A percentile compares a stretch with the other conserved stretches of the same genome.
phyloP scores from a whole-genome alignment of 2,329 filamentous ascomycete genomes.

The Aureobasidium sp. region DNA sequence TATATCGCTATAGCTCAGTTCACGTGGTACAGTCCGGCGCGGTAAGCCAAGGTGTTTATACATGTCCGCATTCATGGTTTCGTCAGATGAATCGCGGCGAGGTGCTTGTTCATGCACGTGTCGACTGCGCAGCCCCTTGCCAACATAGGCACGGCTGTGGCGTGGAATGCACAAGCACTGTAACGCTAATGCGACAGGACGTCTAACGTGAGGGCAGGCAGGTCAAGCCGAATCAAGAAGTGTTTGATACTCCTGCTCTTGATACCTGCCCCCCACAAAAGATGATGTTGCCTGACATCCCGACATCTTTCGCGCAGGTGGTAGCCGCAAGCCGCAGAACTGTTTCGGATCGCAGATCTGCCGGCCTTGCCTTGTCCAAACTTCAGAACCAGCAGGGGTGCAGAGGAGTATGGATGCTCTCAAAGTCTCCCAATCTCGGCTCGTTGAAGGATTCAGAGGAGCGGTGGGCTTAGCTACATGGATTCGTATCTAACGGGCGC shows the following conservation, averaged over 20 bases:
- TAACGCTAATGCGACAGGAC: conserved; percentile 10
- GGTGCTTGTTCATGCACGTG: conserved; percentile 1
- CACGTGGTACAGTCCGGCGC: not conserved
- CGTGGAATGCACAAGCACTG: conserved; percentile 5
- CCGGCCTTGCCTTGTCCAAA: not conserved
- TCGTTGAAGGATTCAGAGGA: conserved; percentile 2
- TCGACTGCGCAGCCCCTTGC: conserved; percentile 2
- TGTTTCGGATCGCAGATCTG: not conserved
- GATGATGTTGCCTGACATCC: not conserved
- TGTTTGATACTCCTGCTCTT: not conserved
- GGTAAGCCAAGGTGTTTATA: not conserved
- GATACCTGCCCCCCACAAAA: not conserved
- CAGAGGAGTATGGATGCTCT: not conserved
- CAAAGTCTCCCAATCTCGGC: not conserved
- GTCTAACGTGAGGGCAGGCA: not conserved
- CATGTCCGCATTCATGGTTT: not conserved
- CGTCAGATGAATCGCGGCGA: not conserved
- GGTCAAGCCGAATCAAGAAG: not conserved
- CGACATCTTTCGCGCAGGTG: not conserved
- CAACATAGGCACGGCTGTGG: conserved; percentile 1
- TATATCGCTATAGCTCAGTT: not conserved
- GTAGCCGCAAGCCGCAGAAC: not conserved
- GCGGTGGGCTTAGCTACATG: conserved; percentile 1
- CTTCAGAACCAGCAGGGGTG: not conserved
- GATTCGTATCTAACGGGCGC: conserved; percentile 6